Evolutionary conservation across 805 yeast species (phyloP).

Genomic region (Kodamaea hsintzibuensis): DNA sequence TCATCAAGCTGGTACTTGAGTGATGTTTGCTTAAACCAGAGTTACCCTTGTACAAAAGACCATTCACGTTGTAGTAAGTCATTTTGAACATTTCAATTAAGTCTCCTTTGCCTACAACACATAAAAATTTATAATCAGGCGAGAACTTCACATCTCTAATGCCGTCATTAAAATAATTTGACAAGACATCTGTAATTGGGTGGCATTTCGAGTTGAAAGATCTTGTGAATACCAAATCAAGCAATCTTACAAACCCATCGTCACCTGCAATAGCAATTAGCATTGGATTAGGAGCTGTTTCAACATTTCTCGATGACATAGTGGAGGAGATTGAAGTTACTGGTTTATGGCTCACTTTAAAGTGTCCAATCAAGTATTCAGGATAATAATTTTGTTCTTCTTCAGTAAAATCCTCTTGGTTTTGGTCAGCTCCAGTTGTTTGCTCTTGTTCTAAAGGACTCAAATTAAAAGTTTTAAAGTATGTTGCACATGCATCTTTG

Average conservation of each 20-base stretch:
- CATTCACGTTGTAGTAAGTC: constrained; percentile 42
- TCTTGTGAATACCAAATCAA: constrained; percentile 47
- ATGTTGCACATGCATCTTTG: constrained; percentile 34
- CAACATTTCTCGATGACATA: constrained; percentile 20
- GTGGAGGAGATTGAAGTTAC: constrained; percentile 47
- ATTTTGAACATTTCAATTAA: constrained; percentile 41
- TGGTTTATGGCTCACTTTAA: constrained; percentile 59
- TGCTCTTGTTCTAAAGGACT: constrained; percentile 25
- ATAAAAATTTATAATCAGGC: constrained; percentile 47
- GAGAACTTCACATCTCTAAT: constrained; percentile 50
- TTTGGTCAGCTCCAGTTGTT: not conserved
- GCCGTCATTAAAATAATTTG: constrained; percentile 67
- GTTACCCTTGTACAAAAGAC: constrained; percentile 22
- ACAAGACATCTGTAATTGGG: constrained; percentile 48
- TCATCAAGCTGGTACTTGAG: constrained; percentile 8
- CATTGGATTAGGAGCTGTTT: constrained; percentile 28
- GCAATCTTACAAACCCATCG: constrained; percentile 62
- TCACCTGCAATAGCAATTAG: constrained; percentile 56
- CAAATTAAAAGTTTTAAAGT: constrained; percentile 37
- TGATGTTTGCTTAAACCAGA: constrained; percentile 10
- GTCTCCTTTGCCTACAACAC: constrained; percentile 57
- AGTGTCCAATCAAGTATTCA: constrained; percentile 49
- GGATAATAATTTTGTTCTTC: constrained; percentile 7
- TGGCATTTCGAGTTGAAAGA: constrained; percentile 13
- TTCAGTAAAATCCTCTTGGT: constrained; percentile 3